Evolutionary conservation across 495 filamentous ascomycete species (phyloP), one percentile per base, ranked within the genome.

Genomic region (Daldinia childiae): DNA sequence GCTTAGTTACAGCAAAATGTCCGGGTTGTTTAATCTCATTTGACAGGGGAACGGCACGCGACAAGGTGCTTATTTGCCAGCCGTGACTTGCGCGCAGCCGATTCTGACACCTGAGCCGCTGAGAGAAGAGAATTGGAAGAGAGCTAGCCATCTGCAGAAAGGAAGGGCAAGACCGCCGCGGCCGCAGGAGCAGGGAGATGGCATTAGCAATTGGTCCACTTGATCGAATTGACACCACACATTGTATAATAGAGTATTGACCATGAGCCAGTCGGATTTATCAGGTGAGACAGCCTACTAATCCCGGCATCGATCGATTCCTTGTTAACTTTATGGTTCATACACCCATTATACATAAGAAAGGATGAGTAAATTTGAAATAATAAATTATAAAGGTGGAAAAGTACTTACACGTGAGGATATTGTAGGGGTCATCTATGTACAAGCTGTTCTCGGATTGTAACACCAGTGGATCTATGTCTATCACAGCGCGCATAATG

Each of bases 51-150:
- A 60, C 24, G 69, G 62, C 71, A 73, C 66, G 62, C 66, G 71
- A 73, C 62, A 66, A 69, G 65, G 51, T 58, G 58, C 45, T 63
- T 59, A 63, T 66, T 54, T 58, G 48, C 66, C 55, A 63, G 62
- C 71, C 62, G 66, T 73, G 62, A 66, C 66, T 62, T 56, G 66
- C 66, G 62, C 71, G 71, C 71, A 58, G 66, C 58, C 52, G 52
- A 63, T 56, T 60, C 36, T 56, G 66, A 69, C 58, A 62, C 56
- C 66, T 69, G 66, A 66, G 62, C 66, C 65, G 50, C 51, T 29
- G 62, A 36, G 54, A 52, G 61, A 50, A 58, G 32, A 52, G 66
- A 39, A 56, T 29, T 66, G 62, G 70, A 24, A 69, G 26, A 71
- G 58, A 62, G 48, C 54, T 61, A 56, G 56, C 57, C 60, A 38